Conservation (phyloP, 2,329 filamentous ascomycete species). For the Lojkania enalia region DNA sequence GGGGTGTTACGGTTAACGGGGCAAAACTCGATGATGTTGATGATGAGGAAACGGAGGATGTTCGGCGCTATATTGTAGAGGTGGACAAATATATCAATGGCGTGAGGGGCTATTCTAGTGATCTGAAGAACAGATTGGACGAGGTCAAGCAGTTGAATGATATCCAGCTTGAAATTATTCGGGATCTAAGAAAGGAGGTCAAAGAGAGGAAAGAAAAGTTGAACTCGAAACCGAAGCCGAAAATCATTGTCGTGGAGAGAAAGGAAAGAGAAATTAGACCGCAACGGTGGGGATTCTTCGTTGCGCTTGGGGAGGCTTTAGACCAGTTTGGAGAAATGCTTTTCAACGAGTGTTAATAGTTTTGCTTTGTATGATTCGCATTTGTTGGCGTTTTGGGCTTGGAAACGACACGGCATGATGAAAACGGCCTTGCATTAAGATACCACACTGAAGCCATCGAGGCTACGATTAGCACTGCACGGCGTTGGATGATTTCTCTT, state of each 20-base stretch:
- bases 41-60: background rate
- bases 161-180: conserved; percentile 38
- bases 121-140: conserved; percentile 35
- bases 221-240: background rate
- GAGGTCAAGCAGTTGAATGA: conserved; percentile 38
- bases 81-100: conserved; percentile 33
- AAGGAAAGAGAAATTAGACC: background rate
- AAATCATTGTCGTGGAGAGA: background rate
- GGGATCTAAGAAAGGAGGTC: conserved; percentile 27
- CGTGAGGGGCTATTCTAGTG: conserved; percentile 29
- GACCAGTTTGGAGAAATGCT: conserved; percentile 19
- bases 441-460: too few relatives aligned
- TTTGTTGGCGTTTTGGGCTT: background rate
- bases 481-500: too few relatives aligned
- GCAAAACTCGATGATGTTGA: background rate
- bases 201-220: background rate
- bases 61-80: conserved; percentile 26
- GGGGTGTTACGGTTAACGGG: background rate
- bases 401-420: background rate
- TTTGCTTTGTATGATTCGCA: too few relatives aligned
- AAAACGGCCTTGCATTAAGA: too few relatives aligned
- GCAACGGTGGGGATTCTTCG: conserved; percentile 14
- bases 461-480: too few relatives aligned
- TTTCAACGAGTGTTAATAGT: conserved; percentile 4
- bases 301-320: conserved; percentile 17